Base-by-base conservation (phyloP, 2,329 filamentous ascomycete species). In the Botryotinia convoluta region DNA sequence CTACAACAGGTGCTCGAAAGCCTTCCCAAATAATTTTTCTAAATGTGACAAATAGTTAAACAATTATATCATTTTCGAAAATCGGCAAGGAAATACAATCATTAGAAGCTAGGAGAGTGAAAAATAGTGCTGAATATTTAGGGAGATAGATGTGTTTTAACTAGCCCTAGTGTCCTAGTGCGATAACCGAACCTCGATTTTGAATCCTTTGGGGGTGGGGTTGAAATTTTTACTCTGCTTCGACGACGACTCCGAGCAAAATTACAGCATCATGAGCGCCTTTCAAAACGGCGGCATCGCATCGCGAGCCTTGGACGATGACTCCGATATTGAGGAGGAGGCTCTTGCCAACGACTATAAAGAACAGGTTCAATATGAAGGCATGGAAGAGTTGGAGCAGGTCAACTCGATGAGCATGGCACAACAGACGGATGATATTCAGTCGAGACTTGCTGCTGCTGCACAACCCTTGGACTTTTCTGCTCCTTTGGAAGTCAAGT, bases 401-500 rank as follows among this genome's bases (percentile, higher is more conserved):
- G 90, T 90, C 79, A 90, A 84, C 81, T 91, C 89, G 72, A 82
- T 92, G 82, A 91, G 87, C 80, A 90, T 90, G 83, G 89, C 88
- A 79, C 90, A 91, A 81, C 92, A 93, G 84, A 87, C 90, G 82
- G 94, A 97, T 84, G 96, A 98, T 82, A 93, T 99, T 80, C 95
- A 98, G 86, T 92, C 93, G 76, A 93, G 96, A 83, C 88, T 99
- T 76, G 91, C 91, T 77, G 94, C 95, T 77, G 96, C 96, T 74
- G 96, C 96, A 77, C 95, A 96, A 81, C 96, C 96, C 69, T 88
- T 99, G 78, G 96, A 99, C 83, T 98, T 97, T 84, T 94, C 96
- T 81, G 96, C 96, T 65, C 93, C 95, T 48, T 89, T 99, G 73
- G 96, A 98, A 84, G 93, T 93, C 83, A 98, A 98, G 86, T 98